These are phyloP conservation scores for Hyphopichia wangnamkhiaoensis DNA, from an alignment of 1,139 yeast species.

Conservation along the genomic window DNA sequence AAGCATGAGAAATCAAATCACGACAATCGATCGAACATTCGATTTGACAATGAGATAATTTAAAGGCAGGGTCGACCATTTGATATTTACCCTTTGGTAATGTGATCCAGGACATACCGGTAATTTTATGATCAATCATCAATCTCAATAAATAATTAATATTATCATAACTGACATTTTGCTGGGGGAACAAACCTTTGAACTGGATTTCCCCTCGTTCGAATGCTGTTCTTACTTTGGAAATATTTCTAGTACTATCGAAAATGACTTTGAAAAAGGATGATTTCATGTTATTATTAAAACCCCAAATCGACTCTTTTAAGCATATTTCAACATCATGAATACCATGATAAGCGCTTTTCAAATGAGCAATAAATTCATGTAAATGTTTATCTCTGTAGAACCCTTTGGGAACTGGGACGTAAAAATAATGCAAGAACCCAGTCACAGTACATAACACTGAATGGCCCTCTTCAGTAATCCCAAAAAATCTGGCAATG, in stretches of 20 bases:
- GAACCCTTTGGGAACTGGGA: constrained; percentile 86
- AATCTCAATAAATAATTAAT: constrained; percentile 80
- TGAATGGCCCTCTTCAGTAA: constrained; percentile 83
- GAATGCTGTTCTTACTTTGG: constrained; percentile 72
- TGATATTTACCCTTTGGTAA: constrained; percentile 74
- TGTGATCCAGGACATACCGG: constrained; percentile 98
- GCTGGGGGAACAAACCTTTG: constrained; percentile 59
- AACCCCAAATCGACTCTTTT: constrained; percentile 95
- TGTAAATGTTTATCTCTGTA: constrained; percentile 53
- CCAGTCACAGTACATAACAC: constrained; percentile 89
- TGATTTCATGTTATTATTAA: constrained; percentile 70
- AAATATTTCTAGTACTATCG: constrained; percentile 63
- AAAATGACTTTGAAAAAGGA: constrained; percentile 79
- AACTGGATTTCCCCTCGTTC: constrained; percentile 81
- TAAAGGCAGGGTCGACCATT: constrained; percentile 34
- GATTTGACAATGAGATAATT: constrained; percentile 78
- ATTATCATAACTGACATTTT: constrained; percentile 80
- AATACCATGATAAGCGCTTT: constrained; percentile 55
- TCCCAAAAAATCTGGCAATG: constrained; percentile 85
- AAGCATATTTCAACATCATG: constrained; percentile 61
- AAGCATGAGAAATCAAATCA: constrained; percentile 73
- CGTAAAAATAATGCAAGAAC: constrained; percentile 86
- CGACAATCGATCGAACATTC: constrained; percentile 72
- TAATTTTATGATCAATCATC: constrained; percentile 88
- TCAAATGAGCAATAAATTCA: constrained; percentile 50